Conservation (phyloP, 2,329 filamentous ascomycete species). For the Apiospora hydei region DNA sequence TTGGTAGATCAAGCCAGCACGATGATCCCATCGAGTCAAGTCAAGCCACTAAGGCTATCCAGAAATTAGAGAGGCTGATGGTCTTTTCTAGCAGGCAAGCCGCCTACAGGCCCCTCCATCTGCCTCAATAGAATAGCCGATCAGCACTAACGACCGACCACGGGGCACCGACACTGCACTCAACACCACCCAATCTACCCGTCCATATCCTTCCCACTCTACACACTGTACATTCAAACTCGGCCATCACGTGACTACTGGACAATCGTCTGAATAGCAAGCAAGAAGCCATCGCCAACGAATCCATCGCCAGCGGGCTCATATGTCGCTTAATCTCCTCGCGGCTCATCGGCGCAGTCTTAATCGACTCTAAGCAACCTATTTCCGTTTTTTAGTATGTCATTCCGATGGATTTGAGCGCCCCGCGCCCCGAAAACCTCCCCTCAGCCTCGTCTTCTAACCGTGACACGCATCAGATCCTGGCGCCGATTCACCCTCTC, state of each 20-base stretch:
- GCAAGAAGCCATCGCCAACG: slow-evolving; percentile 17
- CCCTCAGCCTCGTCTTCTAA: slow-evolving; percentile 32
- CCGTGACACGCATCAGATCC: slow-evolving; percentile 45
- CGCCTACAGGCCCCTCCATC: neutral
- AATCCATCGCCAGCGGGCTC: slow-evolving; percentile 32
- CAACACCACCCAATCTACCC: slow-evolving; percentile 29
- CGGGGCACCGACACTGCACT: slow-evolving; percentile 3
- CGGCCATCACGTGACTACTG: slow-evolving; percentile 28
- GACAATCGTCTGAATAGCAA: slow-evolving; percentile 13
- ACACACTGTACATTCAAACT: slow-evolving; percentile 29
- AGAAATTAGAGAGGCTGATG: slow-evolving; percentile 16
- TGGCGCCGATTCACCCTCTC: slow-evolving; percentile 64
- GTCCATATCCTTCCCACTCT: slow-evolving; percentile 24
- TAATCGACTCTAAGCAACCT: slow-evolving; percentile 31
- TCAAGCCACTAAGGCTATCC: slow-evolving; percentile 8
- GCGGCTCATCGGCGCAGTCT: slow-evolving; percentile 37
- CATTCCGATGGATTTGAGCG: slow-evolving; percentile 31
- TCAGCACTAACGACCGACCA: neutral
- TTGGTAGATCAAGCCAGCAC: neutral
- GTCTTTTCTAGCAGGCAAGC: neutral
- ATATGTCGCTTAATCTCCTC: neutral
- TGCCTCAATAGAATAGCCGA: neutral
- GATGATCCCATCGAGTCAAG: neutral
- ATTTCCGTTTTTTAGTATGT: slow-evolving; percentile 37
- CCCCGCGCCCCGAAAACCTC: slow-evolving; percentile 25